These are phyloP conservation scores for Fusarium falciforme DNA, from an alignment of 2,329 filamentous ascomycete genomes.

Conservation along the genomic window DNA sequence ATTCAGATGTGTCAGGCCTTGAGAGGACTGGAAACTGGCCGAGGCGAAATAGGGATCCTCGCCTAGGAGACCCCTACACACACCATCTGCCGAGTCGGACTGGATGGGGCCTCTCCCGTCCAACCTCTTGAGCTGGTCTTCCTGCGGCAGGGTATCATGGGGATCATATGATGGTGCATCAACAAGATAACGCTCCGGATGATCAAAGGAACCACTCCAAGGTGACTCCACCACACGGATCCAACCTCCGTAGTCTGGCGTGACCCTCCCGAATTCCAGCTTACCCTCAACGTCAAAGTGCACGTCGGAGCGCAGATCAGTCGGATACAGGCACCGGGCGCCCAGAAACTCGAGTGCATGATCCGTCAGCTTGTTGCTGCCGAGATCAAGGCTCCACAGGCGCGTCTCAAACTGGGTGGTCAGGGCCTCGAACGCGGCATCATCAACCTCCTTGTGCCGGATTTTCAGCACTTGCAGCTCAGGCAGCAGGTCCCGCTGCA, in stretches of 20 bases:
- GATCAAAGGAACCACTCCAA: slow-evolving; percentile 56
- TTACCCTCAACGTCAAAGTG: slow-evolving; percentile 61
- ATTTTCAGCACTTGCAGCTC: slow-evolving; percentile 65
- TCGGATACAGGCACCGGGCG: slow-evolving; percentile 47
- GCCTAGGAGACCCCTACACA: slow-evolving; percentile 38
- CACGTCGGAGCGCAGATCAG: slow-evolving; percentile 49
- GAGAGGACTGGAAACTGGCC: slow-evolving; percentile 34
- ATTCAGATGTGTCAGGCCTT: slow-evolving; percentile 64
- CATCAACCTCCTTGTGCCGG: slow-evolving; percentile 59
- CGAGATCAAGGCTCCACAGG: slow-evolving; percentile 69
- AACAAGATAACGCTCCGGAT: slow-evolving; percentile 60
- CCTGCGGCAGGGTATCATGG: slow-evolving; percentile 31
- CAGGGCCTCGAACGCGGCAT: slow-evolving; percentile 47
- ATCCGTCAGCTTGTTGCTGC: slow-evolving; percentile 64
- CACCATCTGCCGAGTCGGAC: slow-evolving; percentile 45
- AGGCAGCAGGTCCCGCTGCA: slow-evolving; percentile 53
- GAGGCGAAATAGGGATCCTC: slow-evolving; percentile 33
- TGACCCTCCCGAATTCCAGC: slow-evolving; percentile 48
- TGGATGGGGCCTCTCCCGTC: slow-evolving; percentile 40
- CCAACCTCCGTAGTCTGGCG: slow-evolving; percentile 54
- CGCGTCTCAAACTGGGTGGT: slow-evolving; percentile 50
- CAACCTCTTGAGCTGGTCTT: slow-evolving; percentile 47
- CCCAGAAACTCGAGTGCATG: slow-evolving; percentile 47
- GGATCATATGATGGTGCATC: slow-evolving; percentile 57
- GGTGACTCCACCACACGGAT: slow-evolving; percentile 60